phyloP scores from a whole-genome alignment of 2,329 filamentous ascomycete species.

The Aspergillus phoenicis region DNA sequence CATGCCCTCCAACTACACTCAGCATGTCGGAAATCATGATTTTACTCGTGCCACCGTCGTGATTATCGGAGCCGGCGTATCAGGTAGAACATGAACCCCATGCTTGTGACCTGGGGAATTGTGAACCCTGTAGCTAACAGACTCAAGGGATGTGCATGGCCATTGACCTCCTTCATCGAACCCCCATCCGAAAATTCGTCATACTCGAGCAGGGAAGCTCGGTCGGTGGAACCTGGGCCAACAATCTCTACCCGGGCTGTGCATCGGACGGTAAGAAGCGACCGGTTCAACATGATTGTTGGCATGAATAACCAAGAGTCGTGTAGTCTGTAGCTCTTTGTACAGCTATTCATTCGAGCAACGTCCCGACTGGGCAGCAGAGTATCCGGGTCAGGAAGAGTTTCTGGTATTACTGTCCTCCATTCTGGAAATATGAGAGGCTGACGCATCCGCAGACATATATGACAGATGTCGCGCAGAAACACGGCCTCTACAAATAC shows the following conservation, averaged over 20 bases:
- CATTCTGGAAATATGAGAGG: background rate
- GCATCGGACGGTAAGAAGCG: slow-evolving; percentile 52
- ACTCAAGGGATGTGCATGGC: slow-evolving; percentile 56
- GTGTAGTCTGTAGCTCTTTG: slow-evolving; percentile 54
- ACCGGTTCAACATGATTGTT: background rate
- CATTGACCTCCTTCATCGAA: slow-evolving; percentile 57
- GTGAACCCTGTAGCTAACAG: background rate
- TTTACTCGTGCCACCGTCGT: slow-evolving; percentile 57
- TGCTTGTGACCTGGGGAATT: background rate
- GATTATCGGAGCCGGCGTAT: slow-evolving; percentile 60
- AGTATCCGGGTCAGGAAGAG: slow-evolving; percentile 64
- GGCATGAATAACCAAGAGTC: background rate
- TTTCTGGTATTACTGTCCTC: slow-evolving; percentile 49
- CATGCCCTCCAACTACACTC: background rate
- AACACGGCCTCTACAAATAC: slow-evolving; percentile 58
- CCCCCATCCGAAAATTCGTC: slow-evolving; percentile 54
- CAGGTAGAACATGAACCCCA: slow-evolving; percentile 35
- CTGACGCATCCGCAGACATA: slow-evolving; percentile 44
- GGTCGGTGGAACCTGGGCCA: slow-evolving; percentile 58
- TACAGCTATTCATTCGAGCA: slow-evolving; percentile 65
- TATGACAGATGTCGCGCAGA: slow-evolving; percentile 55
- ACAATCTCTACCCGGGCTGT: slow-evolving; percentile 61
- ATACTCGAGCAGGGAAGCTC: slow-evolving; percentile 59
- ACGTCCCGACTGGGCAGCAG: slow-evolving; percentile 59
- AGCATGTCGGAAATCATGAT: slow-evolving; percentile 48